Base-by-base conservation (phyloP, 2,329 filamentous ascomycete genomes). In the Aureobasidium pullulans region DNA sequence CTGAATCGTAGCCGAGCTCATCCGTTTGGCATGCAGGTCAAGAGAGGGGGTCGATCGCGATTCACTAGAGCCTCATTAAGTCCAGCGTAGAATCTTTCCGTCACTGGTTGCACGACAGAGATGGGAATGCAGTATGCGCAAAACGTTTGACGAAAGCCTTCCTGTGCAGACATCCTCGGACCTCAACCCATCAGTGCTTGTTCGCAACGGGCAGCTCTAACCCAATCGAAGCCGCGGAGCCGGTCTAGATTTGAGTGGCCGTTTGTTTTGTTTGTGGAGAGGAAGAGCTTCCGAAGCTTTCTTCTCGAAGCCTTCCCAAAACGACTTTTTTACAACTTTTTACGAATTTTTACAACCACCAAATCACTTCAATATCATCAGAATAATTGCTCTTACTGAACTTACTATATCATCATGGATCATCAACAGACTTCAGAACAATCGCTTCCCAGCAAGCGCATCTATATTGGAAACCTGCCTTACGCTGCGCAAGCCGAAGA, bases 381-480 rank as follows among this genome's bases (percentile, higher is more conserved):
- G 31, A 16, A 46, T 15, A 28, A 31, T 32, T 19, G 29, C 16
- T 8, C 32, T 57, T 15, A 31, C 23, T 28, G 32, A 3, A 36
- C 19, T 44, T 9, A 29, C 34, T 16, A 29, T 6, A 31, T 19
- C 34, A 40, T 40, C 28, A 59, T 59, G 46, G 57, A 59, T 29
- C 48, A 44, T 11, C 47, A 50, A 13, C 46, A 52, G 28, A 31
- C 39, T 31, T 36, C 23, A 29, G 48, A 53, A 11, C 36, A 39
- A 8, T 31, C 23, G 34, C 44, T 19, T 28, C 48, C 48, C 19
- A 57, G 59, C 52, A 61, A 61, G 59, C 50, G 59, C 31, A 56
- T 83, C 5, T 82, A 82, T 63, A 75, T 83, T 11, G 81, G 80
- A 59, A 82, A 81, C 62, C 72, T 83, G 67, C 76, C 79, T 1